Evolutionary conservation across 257 asterid genomes (phyloP).

Genomic region (Solanum virginianum): DNA sequence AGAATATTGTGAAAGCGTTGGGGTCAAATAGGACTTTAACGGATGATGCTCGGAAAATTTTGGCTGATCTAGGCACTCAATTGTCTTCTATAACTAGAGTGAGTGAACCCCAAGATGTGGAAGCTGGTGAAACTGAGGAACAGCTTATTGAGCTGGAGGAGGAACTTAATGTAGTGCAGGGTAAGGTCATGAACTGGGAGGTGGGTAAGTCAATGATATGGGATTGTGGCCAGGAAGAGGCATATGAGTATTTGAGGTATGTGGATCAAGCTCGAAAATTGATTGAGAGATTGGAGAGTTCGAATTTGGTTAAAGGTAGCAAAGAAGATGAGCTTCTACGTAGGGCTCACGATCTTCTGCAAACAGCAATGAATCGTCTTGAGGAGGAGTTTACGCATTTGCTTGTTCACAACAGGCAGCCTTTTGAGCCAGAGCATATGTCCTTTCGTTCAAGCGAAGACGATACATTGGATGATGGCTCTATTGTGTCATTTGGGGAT

Average conservation of each 20-base stretch:
- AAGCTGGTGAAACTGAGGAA: conserved; percentile 3
- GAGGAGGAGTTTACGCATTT: conserved; percentile 83
- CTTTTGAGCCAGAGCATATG: conserved; percentile 76
- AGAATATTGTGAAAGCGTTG: conserved; percentile 43
- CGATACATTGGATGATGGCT: conserved; percentile 46
- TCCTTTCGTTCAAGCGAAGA: conserved; percentile 87
- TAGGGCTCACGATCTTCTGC: conserved; percentile 60
- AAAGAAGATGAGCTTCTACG: conserved; percentile 31
- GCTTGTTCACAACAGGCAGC: conserved; percentile 69
- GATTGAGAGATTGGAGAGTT: conserved; percentile 43
- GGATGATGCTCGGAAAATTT: conserved; percentile 33
- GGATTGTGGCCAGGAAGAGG: conserved; percentile 76
- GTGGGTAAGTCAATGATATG: conserved; percentile 55
- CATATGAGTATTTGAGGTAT: conserved; percentile 47
- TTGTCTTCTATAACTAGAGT: conserved; percentile 29
- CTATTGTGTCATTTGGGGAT: conserved; percentile 69
- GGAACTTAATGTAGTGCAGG: conserved; percentile 43
- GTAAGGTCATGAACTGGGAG: conserved; percentile 68
- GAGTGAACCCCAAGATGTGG: conserved; percentile 16
- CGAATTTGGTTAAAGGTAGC: conserved; percentile 8
- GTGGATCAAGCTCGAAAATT: conserved; percentile 58
- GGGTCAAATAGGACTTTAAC: conserved; percentile 38
- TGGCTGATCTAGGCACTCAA: conserved; percentile 66
- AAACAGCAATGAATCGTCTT: conserved; percentile 77
- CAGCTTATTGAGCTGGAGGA: conserved; percentile 37